A percentile compares a stretch with the other conserved stretches of the same genome.
phyloP scores from a whole-genome alignment of 1,139 yeast genomes.

The Komagataea norvegica region DNA sequence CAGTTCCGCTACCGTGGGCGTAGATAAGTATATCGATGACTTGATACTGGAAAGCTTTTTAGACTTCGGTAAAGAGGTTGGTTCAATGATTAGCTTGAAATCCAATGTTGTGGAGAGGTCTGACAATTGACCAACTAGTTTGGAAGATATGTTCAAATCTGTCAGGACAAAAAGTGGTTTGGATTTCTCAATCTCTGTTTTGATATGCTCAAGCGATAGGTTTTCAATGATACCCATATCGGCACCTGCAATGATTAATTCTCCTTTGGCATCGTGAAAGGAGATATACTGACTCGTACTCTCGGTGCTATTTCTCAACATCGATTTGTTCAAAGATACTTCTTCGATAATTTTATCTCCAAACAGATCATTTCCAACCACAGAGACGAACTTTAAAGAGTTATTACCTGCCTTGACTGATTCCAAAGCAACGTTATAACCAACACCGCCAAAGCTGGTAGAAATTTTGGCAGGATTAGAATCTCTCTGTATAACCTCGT shows the following conservation, averaged over 20 bases:
- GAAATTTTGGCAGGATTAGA: slow-evolving; percentile 67
- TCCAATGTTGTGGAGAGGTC: slow-evolving; percentile 22
- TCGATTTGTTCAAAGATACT: slow-evolving; percentile 33
- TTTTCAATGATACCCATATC: slow-evolving; percentile 71
- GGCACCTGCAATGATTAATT: slow-evolving; percentile 70
- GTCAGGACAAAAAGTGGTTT: slow-evolving; percentile 47
- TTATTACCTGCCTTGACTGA: slow-evolving; percentile 25
- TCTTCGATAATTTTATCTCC: slow-evolving; percentile 39
- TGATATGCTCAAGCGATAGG: slow-evolving; percentile 40
- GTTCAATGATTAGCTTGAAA: slow-evolving; percentile 55
- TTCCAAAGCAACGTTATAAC: slow-evolving; percentile 68
- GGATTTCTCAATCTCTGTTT: slow-evolving; percentile 30
- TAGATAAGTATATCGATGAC: slow-evolving; percentile 13
- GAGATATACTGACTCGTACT: slow-evolving; percentile 71
- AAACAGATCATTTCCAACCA: slow-evolving; percentile 54
- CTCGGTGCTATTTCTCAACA: slow-evolving; percentile 16
- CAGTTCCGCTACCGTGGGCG: slow-evolving; percentile 65
- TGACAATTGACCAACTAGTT: slow-evolving; percentile 39
- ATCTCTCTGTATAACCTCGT: slow-evolving; percentile 40
- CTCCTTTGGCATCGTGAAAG: slow-evolving; percentile 58
- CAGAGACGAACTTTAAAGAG: slow-evolving; percentile 48
- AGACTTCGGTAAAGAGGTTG: slow-evolving; percentile 69
- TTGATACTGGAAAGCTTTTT: slow-evolving; percentile 18
- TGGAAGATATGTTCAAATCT: slow-evolving; percentile 63
- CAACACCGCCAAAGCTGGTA: slow-evolving; percentile 79